Evolutionary conservation across 2,329 filamentous ascomycete genomes (phyloP), one percentile per base, ranked within the genome.

Genomic region (Xylaria hypoxylon): DNA sequence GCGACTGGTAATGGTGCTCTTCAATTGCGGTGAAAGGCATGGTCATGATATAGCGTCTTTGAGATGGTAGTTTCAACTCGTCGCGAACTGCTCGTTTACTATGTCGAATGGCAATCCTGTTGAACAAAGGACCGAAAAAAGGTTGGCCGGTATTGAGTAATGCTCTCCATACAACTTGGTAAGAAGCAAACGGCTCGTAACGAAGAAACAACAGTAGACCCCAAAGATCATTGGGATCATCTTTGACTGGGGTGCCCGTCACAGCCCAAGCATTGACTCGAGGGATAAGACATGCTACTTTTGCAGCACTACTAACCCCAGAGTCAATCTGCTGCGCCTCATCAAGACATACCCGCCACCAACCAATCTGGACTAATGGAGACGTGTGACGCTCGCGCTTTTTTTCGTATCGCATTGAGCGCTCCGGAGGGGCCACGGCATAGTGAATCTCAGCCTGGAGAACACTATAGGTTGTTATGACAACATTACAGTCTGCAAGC

Each of bases 311-410:
- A 72, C 89, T 94, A 3, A 96, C 89, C 38, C 94, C 93, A 70
- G 88, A 95, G 76, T 98, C 95, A 47, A 98, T 89, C 91, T 97
- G 97, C 75, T 99, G 96, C 0, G 95, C 90, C 81, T 90, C 94
- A 65, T 92, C 90, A 1, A 92, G 83, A 60, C 89, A 89, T 1
- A 97, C 87, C 47, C 95, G 86, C 93, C 94, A 97, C 94, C 93
- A 98, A 1, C 85, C 88, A 19, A 97, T 87, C 71, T 92, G 87
- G 10, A 94, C 89, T 6, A 98, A 82, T 0, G 94, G 94, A 4
- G 93, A 96, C 58, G 85, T 89, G 2, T 86, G 84, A 31, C 89
- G 85, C 66, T 89, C 83, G 62, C 92, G 90, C 62, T 86, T 88
- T 71, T 90, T 88, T 61, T 86, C 83, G 7, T 90, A 87, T 58